phyloP scores from a whole-genome alignment of 140 eudicot genomes.

The Flaveria floridana region DNA sequence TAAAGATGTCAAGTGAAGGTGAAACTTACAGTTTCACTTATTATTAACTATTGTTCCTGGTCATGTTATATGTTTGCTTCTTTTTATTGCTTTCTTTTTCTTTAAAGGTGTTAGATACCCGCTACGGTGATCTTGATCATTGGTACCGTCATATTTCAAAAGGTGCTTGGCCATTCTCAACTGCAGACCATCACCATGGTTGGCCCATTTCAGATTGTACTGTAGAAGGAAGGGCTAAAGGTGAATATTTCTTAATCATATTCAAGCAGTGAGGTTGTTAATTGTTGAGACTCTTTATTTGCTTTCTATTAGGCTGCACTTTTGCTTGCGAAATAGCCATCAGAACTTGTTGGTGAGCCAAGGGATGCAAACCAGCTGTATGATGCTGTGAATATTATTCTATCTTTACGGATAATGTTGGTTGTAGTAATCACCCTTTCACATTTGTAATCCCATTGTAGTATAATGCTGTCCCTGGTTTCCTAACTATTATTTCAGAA shows the following conservation, averaged over 20 bases:
- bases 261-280: slow-evolving; percentile 23
- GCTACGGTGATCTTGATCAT: slow-evolving; percentile 65
- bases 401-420: slow-evolving; percentile 68
- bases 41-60: background rate
- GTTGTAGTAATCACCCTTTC: slow-evolving; percentile 15
- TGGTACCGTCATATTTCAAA: slow-evolving; percentile 94
- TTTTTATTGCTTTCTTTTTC: slow-evolving; percentile 17
- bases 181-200: slow-evolving; percentile 71
- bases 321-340: slow-evolving; percentile 59
- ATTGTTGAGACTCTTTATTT: background rate
- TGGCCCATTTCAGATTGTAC: slow-evolving; percentile 98
- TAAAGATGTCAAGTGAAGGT: slow-evolving; percentile 65
- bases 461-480: background rate
- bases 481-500: slow-evolving; percentile 52
- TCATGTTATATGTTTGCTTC: background rate
- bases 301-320: slow-evolving; percentile 56
- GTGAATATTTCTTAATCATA: slow-evolving; percentile 31
- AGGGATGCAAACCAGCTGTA: slow-evolving; percentile 53
- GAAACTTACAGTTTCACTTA: background rate
- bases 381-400: slow-evolving; percentile 68
- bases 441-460: slow-evolving; percentile 1
- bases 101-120: slow-evolving; percentile 66
- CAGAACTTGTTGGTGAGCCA: slow-evolving; percentile 68
- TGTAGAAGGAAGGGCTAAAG: slow-evolving; percentile 74
- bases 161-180: slow-evolving; percentile 99